Evolutionary conservation across 1,284 basidiomycete species (phyloP).

Genomic region (Sporisorium graminicola): DNA sequence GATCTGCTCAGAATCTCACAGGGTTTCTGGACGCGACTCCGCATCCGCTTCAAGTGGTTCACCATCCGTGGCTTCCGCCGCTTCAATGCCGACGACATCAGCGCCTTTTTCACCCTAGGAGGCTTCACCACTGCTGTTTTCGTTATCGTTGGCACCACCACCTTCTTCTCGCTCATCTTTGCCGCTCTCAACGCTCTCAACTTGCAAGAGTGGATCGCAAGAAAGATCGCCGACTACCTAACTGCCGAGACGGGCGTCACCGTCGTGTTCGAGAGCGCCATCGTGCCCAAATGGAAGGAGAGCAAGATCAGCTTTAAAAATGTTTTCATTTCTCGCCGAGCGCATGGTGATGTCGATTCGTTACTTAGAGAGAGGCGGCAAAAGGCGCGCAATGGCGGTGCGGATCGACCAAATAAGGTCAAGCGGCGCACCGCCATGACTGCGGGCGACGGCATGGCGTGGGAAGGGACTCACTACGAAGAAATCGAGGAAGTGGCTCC

Average conservation of each 20-base stretch:
- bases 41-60: conserved; percentile 97
- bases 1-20: conserved; percentile 88
- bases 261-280: conserved; percentile 96
- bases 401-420: conserved; percentile 34
- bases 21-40: conserved; percentile 87
- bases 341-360: conserved; percentile 69
- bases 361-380: conserved; percentile 42
- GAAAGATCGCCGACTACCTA: conserved; percentile 90
- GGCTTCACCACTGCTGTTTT: conserved; percentile 87
- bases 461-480: conserved; percentile 64
- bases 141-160: conserved; percentile 95
- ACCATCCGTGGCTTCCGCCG: conserved; percentile 93
- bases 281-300: conserved; percentile 97
- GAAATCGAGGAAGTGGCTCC: conserved; percentile 63
- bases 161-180: conserved; percentile 94
- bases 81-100: conserved; percentile 97
- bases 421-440: conserved; percentile 51
- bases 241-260: conserved; percentile 92
- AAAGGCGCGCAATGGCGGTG: conserved; percentile 17
- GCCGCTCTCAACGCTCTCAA: conserved; percentile 88
- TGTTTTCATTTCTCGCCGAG: conserved; percentile 90
- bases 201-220: conserved; percentile 93
- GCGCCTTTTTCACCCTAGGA: conserved; percentile 90
- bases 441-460: conserved; percentile 64
- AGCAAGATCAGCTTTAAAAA: conserved; percentile 96